Base-by-base conservation (phyloP, 2,329 filamentous ascomycete species). In the Fusarium foetens region DNA sequence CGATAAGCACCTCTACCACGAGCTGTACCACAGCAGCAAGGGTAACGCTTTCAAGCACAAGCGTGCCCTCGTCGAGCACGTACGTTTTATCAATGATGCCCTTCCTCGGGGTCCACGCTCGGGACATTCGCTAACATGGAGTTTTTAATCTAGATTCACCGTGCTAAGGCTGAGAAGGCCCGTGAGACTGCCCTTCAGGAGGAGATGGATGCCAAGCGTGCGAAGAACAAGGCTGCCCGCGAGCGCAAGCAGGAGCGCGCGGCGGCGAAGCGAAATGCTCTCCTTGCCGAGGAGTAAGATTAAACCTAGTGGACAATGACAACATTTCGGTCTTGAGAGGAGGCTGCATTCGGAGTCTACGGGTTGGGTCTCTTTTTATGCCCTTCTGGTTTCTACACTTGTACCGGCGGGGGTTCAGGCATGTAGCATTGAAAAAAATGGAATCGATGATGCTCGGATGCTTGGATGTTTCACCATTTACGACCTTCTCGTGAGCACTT, bases 1-100 rank as follows among this genome's bases (percentile, higher is more conserved):
- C 86, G 96, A 99, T 90, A 99, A 99, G 93, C 96, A 99, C 91
- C 94, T 99, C 74, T 99, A 99, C 92, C 96, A 99, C 92, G 95
- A 98, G 90, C 94, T 99, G 80, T 99, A 99, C 92, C 96, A 98
- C 88, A 90, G 97, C 85, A 96, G 93, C 92, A 99, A 99, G 95
- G 97, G 96, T 97, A 99, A 99, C 93, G 95, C 96, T 86, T 99
- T 99, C 93, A 99, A 99, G 95, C 96, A 99, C 94, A 99, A 98
- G 95, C 93, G 96, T 88, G 96, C 95, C 83, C 92, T 99, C 82
- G 94, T 99, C 85, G 96, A 99, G 92, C 96, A 99, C 90, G 96
- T 99, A 97, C 84, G 96, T 94, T 53, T 59, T 59, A 35, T 81
- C 51, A 48, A 46, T 58, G 42, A 68, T 38, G 43, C 21, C 61